Evolutionary conservation across 805 yeast genomes (phyloP), one percentile per base, ranked within the genome.

Genomic region (Yarrowia deformans): DNA sequence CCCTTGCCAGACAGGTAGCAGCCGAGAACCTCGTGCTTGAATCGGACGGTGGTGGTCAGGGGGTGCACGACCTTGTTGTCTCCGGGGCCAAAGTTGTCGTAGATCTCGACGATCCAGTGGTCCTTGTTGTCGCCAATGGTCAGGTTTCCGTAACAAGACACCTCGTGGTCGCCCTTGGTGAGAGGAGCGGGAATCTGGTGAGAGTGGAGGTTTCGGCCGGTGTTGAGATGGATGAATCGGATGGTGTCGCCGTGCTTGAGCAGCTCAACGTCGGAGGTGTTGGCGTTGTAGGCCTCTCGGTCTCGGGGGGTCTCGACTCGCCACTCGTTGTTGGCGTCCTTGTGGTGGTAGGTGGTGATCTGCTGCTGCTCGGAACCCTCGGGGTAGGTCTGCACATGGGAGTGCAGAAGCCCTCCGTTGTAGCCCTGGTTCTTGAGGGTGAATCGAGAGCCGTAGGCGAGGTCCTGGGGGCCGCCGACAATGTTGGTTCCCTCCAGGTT

Each of bases 301-400:
- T 46, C 67, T 12, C 77, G 72, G 35, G 61, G 61, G 73, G 74
- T 71, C 70, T 76, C 73, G 73, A 92, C 81, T 37, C 84, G 75
- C 90, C 97, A 93, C 68, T 90, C 86, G 77, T 94, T 95, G 79
- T 95, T 94, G 67, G 83, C 80, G 78, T 95, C 98, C 77, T 91
- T 91, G 79, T 88, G 92, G 19, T 93, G 91, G 78, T 95, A 95
- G 8, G 95, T 91, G 35, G 99, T 95, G 63, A 95, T 84, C 79
- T 95, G 99, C 78, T 93, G 98, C 80, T 95, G 98, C 71, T 85
- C 84, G 1, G 97, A 91, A 3, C 98, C 98, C 72, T 87, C 92
- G 16, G 99, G 99, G 77, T 88, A 95, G 13, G 84, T 78, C 77
- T 90, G 97, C 18, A 83, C 82, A 77, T 95, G 99, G 0, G 98